Percentiles rank a stretch among this genome's conserved stretches.
Conservation (phyloP, 768 basidiomycete genomes). For the Cystobasidium onofrii region DNA sequence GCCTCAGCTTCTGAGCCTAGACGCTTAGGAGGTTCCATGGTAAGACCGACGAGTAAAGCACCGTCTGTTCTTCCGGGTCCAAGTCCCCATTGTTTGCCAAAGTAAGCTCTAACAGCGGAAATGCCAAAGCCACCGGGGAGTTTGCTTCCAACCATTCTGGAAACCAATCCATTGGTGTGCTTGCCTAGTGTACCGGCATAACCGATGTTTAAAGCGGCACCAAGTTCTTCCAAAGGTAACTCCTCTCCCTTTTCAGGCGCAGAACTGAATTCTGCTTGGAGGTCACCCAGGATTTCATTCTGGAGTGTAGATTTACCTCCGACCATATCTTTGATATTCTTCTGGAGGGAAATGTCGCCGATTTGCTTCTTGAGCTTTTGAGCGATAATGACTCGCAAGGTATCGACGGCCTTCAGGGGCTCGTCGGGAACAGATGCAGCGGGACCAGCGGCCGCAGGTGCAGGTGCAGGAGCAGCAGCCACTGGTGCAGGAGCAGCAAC, state of each 20-base stretch:
- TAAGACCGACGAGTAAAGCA: slow-evolving; percentile 80
- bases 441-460: slow-evolving; percentile 51
- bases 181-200: slow-evolving; percentile 84
- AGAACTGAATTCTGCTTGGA: slow-evolving; percentile 86
- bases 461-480: slow-evolving; percentile 48
- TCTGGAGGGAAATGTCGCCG: slow-evolving; percentile 76
- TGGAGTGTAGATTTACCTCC: slow-evolving; percentile 97
- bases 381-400: slow-evolving; percentile 77
- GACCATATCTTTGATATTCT: slow-evolving; percentile 96
- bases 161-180: slow-evolving; percentile 79
- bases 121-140: slow-evolving; percentile 99
- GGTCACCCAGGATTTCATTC: slow-evolving; percentile 94
- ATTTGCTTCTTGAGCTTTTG: slow-evolving; percentile 97
- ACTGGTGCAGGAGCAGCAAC: slow-evolving; percentile 47
- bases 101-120: slow-evolving; percentile 76
- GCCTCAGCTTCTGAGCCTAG: slow-evolving; percentile 82
- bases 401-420: slow-evolving; percentile 82
- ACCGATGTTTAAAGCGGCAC: slow-evolving; percentile 68
- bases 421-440: slow-evolving; percentile 75
- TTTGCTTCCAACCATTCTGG: slow-evolving; percentile 84
- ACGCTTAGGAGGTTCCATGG: slow-evolving; percentile 89
- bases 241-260: slow-evolving; percentile 99
- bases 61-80: slow-evolving; percentile 80
- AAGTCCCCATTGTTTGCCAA: slow-evolving; percentile 91
- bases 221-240: slow-evolving; percentile 89